Evolutionary conservation across 495 filamentous ascomycete genomes (phyloP), one percentile per base, ranked within the genome.

Genomic region (Xylaria palmicola): DNA sequence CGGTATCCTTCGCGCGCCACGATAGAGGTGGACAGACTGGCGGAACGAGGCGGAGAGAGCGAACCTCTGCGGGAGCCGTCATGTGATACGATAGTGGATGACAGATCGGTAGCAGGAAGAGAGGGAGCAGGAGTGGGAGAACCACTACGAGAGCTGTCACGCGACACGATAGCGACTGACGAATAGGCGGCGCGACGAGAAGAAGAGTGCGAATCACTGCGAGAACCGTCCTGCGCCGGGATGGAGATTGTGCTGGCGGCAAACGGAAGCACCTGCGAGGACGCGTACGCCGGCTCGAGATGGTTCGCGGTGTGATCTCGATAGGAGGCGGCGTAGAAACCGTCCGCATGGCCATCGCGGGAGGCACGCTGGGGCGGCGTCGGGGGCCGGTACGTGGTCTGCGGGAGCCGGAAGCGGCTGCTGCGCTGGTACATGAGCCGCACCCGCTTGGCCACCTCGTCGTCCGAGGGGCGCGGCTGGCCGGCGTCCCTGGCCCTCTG

Each of bases 191-290:
- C 6, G 9, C 15, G 50, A 43, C 27, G 29, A 5, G 54, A n/a
- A n/a, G n/a, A n/a, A n/a, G n/a, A n/a, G n/a, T n/a, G 54, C 5
- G 54, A 45, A 57, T 17, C 40, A 30, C 27, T 32, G 12, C 29
- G 54, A n/a, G 54, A 57, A 17, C 40, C 41, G 30, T 45, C 54
- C 13, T 47, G 54, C 20, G 54, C 54, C 15, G 8, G 15, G 26
- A 48, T 34, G 1, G 43, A 58, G 3, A 13, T 15, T 20, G 20
- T 13, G 22, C 39, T 57, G 17, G 54, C 41, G 9, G 54, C 30
- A 3, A 43, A 9, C 8, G 41, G 54, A 1, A 57, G 30, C 19
- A 22, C 55, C 44, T 49, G 43, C 7, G 43, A 49, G 15, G 43
- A 49, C 1, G 44, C 30, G 7, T 27, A 58, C 0, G 55, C 19